Evolutionary conservation across 2,329 filamentous ascomycete species (phyloP), one percentile per base, ranked within the genome.

Genomic region (Metarhizium guizhouense): DNA sequence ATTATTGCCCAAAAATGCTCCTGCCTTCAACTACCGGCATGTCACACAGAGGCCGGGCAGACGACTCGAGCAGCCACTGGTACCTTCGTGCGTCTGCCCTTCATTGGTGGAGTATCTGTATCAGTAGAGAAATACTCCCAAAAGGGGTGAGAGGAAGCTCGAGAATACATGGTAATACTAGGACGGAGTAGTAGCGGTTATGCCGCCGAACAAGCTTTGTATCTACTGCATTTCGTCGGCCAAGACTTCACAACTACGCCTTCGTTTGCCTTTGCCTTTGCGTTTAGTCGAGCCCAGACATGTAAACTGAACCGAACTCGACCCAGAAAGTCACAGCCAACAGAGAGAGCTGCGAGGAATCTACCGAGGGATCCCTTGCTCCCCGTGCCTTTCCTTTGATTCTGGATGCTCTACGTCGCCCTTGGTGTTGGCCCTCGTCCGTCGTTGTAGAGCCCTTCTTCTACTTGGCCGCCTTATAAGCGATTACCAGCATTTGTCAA

Each of bases 321-420:
- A 69, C 67, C 69, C 65, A 69, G 63, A 69, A 64, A 47, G 25
- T 8, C 42, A 25, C 25, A 25, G 25, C 25, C 25, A 25, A 34
- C 32, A 34, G 32, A 36, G 30, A 40, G 43, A 5, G 5, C 20
- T 38, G 25, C 38, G 14, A 53, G 54, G 55, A 57, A 56, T 52
- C 62, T 57, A 57, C 57, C 58, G 56, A 57, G 52, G 58, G 48
- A 49, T 55, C 57, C 59, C 57, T 57, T 56, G 55, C 52, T 49
- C 53, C 57, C 55, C 45, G 54, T 55, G 50, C 54, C 40, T 47
- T 51, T 54, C 63, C 64, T 66, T 64, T 57, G 54, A 50, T 45
- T 47, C 18, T 43, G 45, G 49, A 54, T 62, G 56, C 57, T 43
- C 56, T 57, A 36, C 48, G 48, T 52, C 52, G n/a, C 30, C 13